phyloP scores from a whole-genome alignment of 768 basidiomycete genomes.

The Mycena vulgaris region DNA sequence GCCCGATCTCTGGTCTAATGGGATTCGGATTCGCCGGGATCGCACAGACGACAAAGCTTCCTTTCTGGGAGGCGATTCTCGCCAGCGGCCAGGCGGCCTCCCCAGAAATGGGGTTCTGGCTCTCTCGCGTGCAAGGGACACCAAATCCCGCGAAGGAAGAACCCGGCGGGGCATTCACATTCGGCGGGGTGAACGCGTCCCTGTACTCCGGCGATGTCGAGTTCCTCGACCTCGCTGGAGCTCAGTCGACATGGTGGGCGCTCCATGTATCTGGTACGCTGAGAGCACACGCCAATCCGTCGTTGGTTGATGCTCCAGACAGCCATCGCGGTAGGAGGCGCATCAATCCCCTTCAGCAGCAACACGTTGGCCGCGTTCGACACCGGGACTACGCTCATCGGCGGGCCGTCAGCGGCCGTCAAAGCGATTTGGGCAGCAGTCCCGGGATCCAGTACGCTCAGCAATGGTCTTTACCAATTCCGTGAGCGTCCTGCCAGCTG shows the following conservation, averaged over 20 bases:
- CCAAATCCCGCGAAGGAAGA: not conserved
- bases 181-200: constrained; percentile 13
- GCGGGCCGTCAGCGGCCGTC: not conserved
- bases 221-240: constrained; percentile 5
- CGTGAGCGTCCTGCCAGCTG: too few relatives aligned
- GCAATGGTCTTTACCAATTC: not conserved
- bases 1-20: constrained; percentile 3
- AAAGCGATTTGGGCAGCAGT: constrained; percentile 9
- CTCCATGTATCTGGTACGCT: constrained; percentile 15
- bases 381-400: not conserved
- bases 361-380: constrained; percentile 20
- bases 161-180: constrained; percentile 1
- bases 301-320: not conserved
- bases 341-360: not conserved
- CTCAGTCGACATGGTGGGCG: constrained; percentile 8
- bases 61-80: constrained; percentile 10
- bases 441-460: constrained; percentile 6
- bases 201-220: constrained; percentile 18
- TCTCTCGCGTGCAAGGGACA: not conserved
- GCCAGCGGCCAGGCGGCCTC: not conserved
- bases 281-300: not conserved
- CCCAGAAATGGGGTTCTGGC: constrained; percentile 22
- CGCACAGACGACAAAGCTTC: not conserved
- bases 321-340: not conserved
- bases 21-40: constrained; percentile 4